A percentile compares a stretch with the other conserved stretches of the same genome.
These are phyloP conservation scores for Populus alba DNA, from an alignment of 345 rosid species.

Conservation along the genomic window DNA sequence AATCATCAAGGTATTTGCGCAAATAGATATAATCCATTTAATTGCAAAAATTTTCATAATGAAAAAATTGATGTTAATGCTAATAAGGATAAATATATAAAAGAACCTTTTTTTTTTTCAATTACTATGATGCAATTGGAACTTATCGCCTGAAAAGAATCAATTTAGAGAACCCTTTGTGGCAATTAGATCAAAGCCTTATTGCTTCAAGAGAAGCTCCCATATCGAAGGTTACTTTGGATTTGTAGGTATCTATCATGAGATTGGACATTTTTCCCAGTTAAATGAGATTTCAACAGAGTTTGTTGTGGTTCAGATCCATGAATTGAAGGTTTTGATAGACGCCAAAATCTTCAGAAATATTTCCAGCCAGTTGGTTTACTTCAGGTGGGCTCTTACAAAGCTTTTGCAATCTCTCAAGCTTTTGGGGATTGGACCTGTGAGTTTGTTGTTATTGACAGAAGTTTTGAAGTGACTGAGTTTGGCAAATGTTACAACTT, in stretches of 20 bases:
- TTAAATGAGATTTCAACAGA: no score
- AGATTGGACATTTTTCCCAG: no score
- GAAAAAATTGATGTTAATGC: no score
- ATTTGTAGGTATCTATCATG: no score
- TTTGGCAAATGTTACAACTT: conserved; percentile 2
- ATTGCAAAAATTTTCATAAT: not conserved
- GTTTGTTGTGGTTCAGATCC: conserved; percentile 18
- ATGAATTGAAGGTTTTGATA: conserved; percentile 16
- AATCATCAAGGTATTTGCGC: not conserved
- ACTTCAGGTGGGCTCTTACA: conserved; percentile 6
- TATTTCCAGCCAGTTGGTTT: conserved; percentile 28
- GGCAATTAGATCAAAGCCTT: no score
- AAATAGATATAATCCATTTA: not conserved
- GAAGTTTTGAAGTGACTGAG: not conserved
- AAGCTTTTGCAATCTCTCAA: conserved; percentile 32
- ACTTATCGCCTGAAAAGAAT: not conserved
- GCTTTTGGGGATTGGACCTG: conserved; percentile 30
- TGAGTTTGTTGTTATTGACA: conserved; percentile 6
- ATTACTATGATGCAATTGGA: not conserved
- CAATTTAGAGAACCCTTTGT: no score
- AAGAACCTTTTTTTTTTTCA: not conserved
- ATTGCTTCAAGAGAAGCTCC: no score
- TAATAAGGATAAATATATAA: not conserved
- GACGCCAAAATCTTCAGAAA: conserved; percentile 25
- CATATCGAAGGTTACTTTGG: no score